phyloP scores from a whole-genome alignment of 257 asterid genomes.

The Prunella vulgaris region DNA sequence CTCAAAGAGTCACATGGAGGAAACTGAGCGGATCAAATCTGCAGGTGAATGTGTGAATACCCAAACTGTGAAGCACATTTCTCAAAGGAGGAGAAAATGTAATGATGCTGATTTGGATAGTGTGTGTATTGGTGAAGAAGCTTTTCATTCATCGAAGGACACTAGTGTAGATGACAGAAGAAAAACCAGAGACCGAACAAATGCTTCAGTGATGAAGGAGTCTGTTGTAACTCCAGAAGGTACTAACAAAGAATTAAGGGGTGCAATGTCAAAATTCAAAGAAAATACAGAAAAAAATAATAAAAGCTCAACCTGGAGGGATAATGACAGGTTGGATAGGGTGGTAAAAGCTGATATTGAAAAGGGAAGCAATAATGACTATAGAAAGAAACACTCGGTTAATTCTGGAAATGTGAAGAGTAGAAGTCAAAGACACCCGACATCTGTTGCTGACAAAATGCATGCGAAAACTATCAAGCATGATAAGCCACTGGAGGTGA shows the following conservation, averaged over 20 bases:
- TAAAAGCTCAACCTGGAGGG: neutral
- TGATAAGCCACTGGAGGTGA: conserved; percentile 27
- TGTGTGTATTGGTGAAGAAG: conserved; percentile 26
- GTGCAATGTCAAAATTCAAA: conserved; percentile 21
- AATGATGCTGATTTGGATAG: conserved; percentile 15
- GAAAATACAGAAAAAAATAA: conserved; percentile 29
- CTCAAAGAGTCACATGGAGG: conserved; percentile 31
- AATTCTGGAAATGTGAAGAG: conserved; percentile 32
- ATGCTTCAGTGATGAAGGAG: conserved; percentile 22
- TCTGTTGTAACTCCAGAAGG: conserved; percentile 28
- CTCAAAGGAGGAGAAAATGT: conserved; percentile 47
- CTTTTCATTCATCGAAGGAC: conserved; percentile 17
- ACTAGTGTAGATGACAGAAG: conserved; percentile 32
- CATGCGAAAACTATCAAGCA: conserved; percentile 26
- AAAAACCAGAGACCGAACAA: conserved; percentile 28
- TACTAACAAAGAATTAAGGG: conserved; percentile 23
- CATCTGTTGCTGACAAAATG: conserved; percentile 28
- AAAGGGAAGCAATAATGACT: conserved; percentile 23
- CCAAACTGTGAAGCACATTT: conserved; percentile 26
- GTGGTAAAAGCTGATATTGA: conserved; percentile 20
- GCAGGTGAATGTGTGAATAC: conserved; percentile 22
- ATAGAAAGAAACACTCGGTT: conserved; percentile 23
- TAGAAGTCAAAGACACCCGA: conserved; percentile 32
- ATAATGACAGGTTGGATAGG: conserved; percentile 27
- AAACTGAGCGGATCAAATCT: conserved; percentile 30